phyloP scores from a whole-genome alignment of 139 green algal genomes.

The Gonium pectorale region DNA sequence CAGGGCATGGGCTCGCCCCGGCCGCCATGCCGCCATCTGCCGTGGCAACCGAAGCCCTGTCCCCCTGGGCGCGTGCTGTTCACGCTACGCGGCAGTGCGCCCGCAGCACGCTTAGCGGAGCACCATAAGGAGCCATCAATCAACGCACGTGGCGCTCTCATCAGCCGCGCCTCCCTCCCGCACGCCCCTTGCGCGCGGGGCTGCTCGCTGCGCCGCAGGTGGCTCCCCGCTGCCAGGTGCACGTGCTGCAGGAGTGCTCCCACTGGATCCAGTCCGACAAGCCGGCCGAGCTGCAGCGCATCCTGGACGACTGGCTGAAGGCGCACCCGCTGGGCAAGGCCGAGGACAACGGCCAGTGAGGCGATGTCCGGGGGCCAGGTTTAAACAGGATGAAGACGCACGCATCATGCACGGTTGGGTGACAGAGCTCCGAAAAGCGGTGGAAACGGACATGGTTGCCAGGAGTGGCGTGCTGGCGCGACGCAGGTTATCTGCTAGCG shows the following conservation, averaged over 20 bases:
- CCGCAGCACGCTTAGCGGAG: too few species aligned
- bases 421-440: too few species aligned
- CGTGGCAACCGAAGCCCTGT: background rate
- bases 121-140: too few species aligned
- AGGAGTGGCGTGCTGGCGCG: too few species aligned
- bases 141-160: background rate
- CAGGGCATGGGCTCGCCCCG: background rate
- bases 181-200: background rate
- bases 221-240: constrained; percentile 1
- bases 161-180: background rate
- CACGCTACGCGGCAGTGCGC: background rate
- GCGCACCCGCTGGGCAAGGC: too few species aligned
- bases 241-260: constrained; percentile 64
- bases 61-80: background rate
- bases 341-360: too few species aligned
- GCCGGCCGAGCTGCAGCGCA: constrained; percentile 32
- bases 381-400: too few species aligned
- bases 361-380: too few species aligned
- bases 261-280: constrained; percentile 79
- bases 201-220: background rate
- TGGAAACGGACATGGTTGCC: too few species aligned
- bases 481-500: too few species aligned
- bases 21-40: background rate
- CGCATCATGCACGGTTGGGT: too few species aligned
- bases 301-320: constrained; percentile 41